These are phyloP conservation scores for Seiridium cupressi DNA, from an alignment of 2,329 filamentous ascomycete species.

Conservation along the genomic window DNA sequence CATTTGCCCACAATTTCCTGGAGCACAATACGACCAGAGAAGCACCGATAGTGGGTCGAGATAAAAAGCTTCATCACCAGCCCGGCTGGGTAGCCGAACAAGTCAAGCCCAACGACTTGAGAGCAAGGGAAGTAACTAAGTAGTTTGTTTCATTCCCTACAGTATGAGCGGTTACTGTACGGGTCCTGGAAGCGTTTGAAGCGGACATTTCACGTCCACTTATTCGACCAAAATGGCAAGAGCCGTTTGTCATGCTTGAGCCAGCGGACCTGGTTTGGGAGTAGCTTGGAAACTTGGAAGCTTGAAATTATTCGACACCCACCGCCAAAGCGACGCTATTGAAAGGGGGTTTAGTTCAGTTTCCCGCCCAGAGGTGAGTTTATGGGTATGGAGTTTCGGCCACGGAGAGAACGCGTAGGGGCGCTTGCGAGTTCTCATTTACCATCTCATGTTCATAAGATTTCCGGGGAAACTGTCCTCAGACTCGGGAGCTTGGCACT, in stretches of 20 bases:
- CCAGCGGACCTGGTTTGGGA: not conserved
- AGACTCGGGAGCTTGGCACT: too few species aligned
- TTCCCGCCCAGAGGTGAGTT: too few species aligned
- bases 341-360: not conserved
- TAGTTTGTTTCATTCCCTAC: not conserved
- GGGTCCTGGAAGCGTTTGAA: not conserved
- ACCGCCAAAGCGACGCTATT: not conserved
- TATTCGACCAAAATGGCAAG: not conserved
- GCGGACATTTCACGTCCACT: not conserved
- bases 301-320: not conserved
- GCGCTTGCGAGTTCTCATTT: too few species aligned
- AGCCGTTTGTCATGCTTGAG: not conserved
- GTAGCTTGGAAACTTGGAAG: not conserved
- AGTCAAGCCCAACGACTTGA: not conserved
- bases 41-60: not conserved
- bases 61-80: not conserved
- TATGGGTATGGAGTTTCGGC: too few species aligned
- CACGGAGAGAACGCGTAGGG: too few species aligned
- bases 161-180: not conserved
- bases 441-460: too few species aligned
- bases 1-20: not conserved
- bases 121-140: not conserved
- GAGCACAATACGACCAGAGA: constrained; percentile 1
- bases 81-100: not conserved
- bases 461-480: too few species aligned